These are phyloP conservation scores for Thyridium curvatum DNA, from an alignment of 2,329 filamentous ascomycete species.

Conservation along the genomic window DNA sequence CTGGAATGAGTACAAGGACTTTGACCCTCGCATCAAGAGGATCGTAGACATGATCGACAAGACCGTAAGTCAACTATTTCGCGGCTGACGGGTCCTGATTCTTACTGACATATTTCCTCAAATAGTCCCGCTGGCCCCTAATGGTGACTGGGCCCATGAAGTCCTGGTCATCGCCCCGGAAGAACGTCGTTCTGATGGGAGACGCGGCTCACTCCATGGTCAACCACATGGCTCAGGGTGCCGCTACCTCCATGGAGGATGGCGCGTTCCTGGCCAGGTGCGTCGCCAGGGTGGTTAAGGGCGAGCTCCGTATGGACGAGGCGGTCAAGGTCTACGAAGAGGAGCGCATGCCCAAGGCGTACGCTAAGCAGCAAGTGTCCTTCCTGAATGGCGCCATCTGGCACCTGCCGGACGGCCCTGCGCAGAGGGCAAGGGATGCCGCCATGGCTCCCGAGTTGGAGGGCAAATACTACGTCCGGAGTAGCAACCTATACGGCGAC, in stretches of 20 bases:
- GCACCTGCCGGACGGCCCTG: slow-evolving; percentile 10
- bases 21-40: slow-evolving; percentile 34
- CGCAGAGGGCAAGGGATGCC: slow-evolving; percentile 7
- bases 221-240: slow-evolving; percentile 36
- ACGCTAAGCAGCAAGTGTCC: slow-evolving; percentile 9
- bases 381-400: slow-evolving; percentile 9
- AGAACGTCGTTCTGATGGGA: slow-evolving; percentile 36
- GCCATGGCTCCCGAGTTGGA: slow-evolving; percentile 20
- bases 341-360: slow-evolving; percentile 3
- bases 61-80: slow-evolving; percentile 7
- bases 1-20: slow-evolving; percentile 31
- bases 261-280: slow-evolving; percentile 30
- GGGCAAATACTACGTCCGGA: slow-evolving; percentile 24
- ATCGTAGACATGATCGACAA: slow-evolving; percentile 31
- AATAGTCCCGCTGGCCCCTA: slow-evolving; percentile 29
- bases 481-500: slow-evolving; percentile 31
- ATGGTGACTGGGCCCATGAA: slow-evolving; percentile 32
- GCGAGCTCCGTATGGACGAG: slow-evolving; percentile 21
- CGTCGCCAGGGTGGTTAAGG: slow-evolving; percentile 24
- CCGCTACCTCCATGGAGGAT: slow-evolving; percentile 37
- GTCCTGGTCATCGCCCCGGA: slow-evolving; percentile 30
- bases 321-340: slow-evolving; percentile 9
- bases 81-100: slow-evolving; percentile 6
- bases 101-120: background rate
- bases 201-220: slow-evolving; percentile 32